Evolutionary conservation across 2,329 filamentous ascomycete genomes (phyloP), one percentile per base, ranked within the genome.

Genomic region (Cryphonectria radicalis): DNA sequence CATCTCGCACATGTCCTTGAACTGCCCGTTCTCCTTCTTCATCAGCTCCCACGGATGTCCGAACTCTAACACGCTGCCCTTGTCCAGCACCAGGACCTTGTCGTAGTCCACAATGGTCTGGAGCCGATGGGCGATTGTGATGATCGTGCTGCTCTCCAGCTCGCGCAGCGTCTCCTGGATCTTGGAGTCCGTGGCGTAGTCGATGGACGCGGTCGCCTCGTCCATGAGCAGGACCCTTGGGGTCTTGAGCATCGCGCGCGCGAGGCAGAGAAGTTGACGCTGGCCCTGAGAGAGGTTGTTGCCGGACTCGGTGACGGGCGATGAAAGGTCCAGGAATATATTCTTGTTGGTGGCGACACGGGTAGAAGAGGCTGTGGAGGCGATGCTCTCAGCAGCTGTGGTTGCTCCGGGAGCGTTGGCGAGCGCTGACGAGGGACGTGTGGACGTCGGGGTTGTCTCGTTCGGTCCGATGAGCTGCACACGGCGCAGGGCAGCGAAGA

Each of bases 61-160:
- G 78, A 89, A 99, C 82, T 99, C 95, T 6, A 96, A 88, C 28
- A 98, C 92, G 72, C 88, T 83, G 13, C 96, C 96, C 79, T 95
- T 93, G 78, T 99, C 96, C 5, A 99, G 85, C 17, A 99, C 95
- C 22, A 99, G 85, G 19, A 99, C 95, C 84, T 97, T 97, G 83
- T 99, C 96, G 78, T 98, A 99, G 80, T 99, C 96, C 40, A 96
- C 95, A 80, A 99, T 98, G 0, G 96, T 99, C 79, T 97, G 94
- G 74, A 99, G 85, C 25, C 96, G 90, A 82, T 99, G 96, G 0
- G 96, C 96, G 77, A 99, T 98, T 0, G 96, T 98, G 79, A 98
- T 93, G 72, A 97, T 97, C 0, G 96, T 99, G 80, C 94, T 93
- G 63, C 62, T 67, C 75, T 91, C 92, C 76, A 98, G 88, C 80